Percentiles rank a stretch among this genome's conserved stretches.
Conservation (phyloP, 352 stramenopile genomes). For the Phytopythium delawarense region DNA sequence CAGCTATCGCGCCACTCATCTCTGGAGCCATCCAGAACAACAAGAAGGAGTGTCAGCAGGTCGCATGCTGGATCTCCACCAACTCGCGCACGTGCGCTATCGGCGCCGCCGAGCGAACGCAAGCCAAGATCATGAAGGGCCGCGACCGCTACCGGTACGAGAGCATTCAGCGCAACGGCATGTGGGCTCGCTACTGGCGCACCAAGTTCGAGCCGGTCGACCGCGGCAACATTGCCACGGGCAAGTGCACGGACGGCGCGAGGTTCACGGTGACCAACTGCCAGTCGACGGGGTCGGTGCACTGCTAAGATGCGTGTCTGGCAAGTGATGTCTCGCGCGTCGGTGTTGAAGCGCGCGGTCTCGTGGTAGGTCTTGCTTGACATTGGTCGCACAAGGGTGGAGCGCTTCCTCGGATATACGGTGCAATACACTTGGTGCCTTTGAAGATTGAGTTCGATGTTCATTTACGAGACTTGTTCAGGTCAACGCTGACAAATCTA, state of each 20-base stretch:
- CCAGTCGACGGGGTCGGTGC: neutral
- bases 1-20: conserved; percentile 1
- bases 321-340: too few species aligned
- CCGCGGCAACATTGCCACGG: neutral
- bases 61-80: conserved; percentile 4
- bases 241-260: neutral
- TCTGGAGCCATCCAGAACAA: neutral
- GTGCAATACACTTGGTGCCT: too few species aligned
- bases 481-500: too few species aligned
- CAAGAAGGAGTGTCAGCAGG: conserved; percentile 4
- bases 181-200: conserved; percentile 2
- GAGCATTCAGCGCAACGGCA: neutral
- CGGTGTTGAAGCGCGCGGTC: too few species aligned
- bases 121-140: neutral
- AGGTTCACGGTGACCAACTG: neutral
- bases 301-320: neutral
- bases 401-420: too few species aligned
- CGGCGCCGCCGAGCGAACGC: neutral
- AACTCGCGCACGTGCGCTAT: conserved; percentile 1
- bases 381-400: too few species aligned
- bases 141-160: conserved; percentile 1
- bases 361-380: too few species aligned
- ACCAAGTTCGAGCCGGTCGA: conserved; percentile 2
- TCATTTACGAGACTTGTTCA: too few species aligned
- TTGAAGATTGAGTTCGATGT: too few species aligned